Evolutionary conservation across 345 rosid genomes (phyloP).

Genomic region (Iberis pinnata): DNA sequence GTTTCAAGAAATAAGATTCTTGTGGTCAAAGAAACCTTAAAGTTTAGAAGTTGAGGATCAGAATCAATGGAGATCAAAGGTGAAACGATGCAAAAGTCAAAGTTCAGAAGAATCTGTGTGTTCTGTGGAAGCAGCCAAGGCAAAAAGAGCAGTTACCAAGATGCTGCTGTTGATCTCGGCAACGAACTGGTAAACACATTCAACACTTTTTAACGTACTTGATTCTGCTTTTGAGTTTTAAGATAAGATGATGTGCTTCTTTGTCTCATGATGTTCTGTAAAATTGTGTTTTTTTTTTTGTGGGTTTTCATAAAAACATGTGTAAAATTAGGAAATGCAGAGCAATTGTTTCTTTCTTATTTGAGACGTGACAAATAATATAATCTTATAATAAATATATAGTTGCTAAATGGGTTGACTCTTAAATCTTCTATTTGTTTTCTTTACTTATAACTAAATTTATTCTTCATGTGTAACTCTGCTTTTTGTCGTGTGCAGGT

Average conservation of each 20-base stretch:
- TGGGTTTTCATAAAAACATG: too few species aligned
- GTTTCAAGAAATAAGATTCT: slow-evolving; percentile 17
- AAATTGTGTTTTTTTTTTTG: background rate
- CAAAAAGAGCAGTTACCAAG: slow-evolving; percentile 78
- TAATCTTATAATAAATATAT: background rate
- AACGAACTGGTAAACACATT: slow-evolving; percentile 53
- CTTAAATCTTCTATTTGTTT: background rate
- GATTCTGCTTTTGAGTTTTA: background rate
- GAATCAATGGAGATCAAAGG: slow-evolving; percentile 40
- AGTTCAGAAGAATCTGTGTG: slow-evolving; percentile 71
- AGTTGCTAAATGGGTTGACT: slow-evolving; percentile 10
- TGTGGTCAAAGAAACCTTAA: slow-evolving; percentile 22
- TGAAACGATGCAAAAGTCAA: slow-evolving; percentile 42
- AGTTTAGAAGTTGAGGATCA: slow-evolving; percentile 13
- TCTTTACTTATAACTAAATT: background rate
- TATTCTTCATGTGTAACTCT: slow-evolving; percentile 22
- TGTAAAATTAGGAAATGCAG: slow-evolving; percentile 10
- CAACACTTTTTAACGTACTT: background rate
- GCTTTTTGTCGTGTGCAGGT: slow-evolving; percentile 49
- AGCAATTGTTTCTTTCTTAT: slow-evolving; percentile 6
- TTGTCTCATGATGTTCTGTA: slow-evolving; percentile 1
- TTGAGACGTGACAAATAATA: slow-evolving; percentile 6
- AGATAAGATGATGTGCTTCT: slow-evolving; percentile 4
- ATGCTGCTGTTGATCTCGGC: slow-evolving; percentile 81
- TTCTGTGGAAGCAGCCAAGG: slow-evolving; percentile 89